phyloP scores from a whole-genome alignment of 2,329 filamentous ascomycete genomes.

The Aspergillus ruber region DNA sequence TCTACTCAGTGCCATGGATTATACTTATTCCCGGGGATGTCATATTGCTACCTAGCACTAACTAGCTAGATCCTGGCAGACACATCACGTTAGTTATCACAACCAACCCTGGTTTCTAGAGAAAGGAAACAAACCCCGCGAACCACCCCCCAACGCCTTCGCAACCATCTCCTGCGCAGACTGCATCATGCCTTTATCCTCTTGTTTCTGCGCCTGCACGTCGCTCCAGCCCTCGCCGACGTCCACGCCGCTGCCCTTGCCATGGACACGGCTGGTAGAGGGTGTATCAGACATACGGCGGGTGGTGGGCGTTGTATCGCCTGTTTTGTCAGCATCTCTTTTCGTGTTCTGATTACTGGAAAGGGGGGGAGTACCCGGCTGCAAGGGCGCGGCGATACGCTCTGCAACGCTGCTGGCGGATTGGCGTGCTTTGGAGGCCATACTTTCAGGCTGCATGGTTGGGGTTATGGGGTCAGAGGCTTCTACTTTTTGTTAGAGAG shows the following conservation, averaged over 20 bases:
- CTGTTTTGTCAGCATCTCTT: not conserved
- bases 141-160: constrained; percentile 20
- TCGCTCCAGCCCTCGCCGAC: constrained; percentile 9
- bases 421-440: constrained; percentile 5
- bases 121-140: constrained; percentile 6
- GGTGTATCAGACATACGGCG: not conserved
- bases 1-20: constrained; percentile 26
- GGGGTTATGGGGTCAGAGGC: constrained; percentile 11
- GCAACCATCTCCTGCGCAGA: constrained; percentile 18
- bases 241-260: constrained; percentile 10
- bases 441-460: constrained; percentile 10
- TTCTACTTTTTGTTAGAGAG: constrained; percentile 7
- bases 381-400: constrained; percentile 10
- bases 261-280: constrained; percentile 11
- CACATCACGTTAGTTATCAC: not conserved
- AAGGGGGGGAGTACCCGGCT: constrained; percentile 14
- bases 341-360: not conserved
- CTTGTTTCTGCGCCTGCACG: constrained; percentile 3
- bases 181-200: constrained; percentile 9
- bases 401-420: constrained; percentile 15
- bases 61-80: not conserved
- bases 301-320: not conserved
- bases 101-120: not conserved
- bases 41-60: constrained; percentile 21
- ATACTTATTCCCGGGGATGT: constrained; percentile 19